These are phyloP conservation scores for Zoysia japonica DNA, from an alignment of 176 grass and related monocot genomes.

Conservation along the genomic window DNA sequence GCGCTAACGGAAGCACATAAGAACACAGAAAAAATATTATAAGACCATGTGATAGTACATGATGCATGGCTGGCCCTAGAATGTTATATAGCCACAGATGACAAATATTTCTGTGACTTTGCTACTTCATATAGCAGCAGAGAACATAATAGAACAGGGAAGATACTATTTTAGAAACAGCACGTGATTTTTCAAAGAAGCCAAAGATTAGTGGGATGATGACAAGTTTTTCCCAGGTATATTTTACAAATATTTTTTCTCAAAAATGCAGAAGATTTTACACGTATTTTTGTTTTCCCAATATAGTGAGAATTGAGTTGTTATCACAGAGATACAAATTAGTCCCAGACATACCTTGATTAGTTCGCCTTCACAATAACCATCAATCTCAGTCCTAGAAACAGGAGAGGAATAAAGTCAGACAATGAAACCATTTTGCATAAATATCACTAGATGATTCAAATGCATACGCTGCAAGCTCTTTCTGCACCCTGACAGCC, in stretches of 20 bases:
- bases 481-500: constrained; percentile 94
- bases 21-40: not conserved
- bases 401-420: constrained; percentile 24
- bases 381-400: constrained; percentile 92
- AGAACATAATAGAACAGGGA: not conserved
- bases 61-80: constrained; percentile 1
- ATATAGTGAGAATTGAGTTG: not conserved
- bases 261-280: not conserved
- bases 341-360: constrained; percentile 73
- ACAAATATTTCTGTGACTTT: constrained; percentile 14
- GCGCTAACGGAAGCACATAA: not conserved
- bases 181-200: not conserved
- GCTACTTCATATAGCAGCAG: not conserved
- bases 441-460: constrained; percentile 36
- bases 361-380: constrained; percentile 98
- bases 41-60: not conserved
- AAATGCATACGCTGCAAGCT: constrained; percentile 89
- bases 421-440: constrained; percentile 8
- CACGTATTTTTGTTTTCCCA: constrained; percentile 7
- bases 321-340: constrained; percentile 22
- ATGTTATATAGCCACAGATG: constrained; percentile 21
- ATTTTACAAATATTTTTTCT: not conserved
- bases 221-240: not conserved
- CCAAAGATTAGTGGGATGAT: constrained; percentile 4
- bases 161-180: not conserved